A percentile compares a stretch with the other conserved stretches of the same genome.
phyloP scores from a whole-genome alignment of 768 basidiomycete species.

The Lactifluus volemus region DNA sequence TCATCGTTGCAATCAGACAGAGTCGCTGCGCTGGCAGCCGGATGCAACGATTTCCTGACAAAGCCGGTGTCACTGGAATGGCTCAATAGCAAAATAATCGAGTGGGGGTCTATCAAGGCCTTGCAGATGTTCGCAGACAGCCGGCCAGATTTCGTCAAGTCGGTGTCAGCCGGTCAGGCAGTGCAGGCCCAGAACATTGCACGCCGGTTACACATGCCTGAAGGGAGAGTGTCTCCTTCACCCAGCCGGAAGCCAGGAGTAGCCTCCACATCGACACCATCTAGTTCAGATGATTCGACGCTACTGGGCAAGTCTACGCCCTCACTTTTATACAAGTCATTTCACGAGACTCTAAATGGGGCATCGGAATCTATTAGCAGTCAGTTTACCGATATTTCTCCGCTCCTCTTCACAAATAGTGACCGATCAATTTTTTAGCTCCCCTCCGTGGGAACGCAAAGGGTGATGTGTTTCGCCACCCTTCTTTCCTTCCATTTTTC shows the following conservation, averaged over 20 bases:
- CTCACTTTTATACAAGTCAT: slow-evolving; percentile 6
- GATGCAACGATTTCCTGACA: slow-evolving; percentile 97
- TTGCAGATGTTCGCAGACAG: slow-evolving; percentile 88
- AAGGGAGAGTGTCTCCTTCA: slow-evolving; percentile 35
- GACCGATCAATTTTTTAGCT: not conserved
- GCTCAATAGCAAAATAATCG: slow-evolving; percentile 97
- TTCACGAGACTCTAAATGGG: not conserved
- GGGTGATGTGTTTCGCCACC: slow-evolving; percentile 2
- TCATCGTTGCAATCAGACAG: slow-evolving; percentile 93
- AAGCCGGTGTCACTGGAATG: slow-evolving; percentile 93
- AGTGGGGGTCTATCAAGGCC: slow-evolving; percentile 98
- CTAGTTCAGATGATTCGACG: not conserved
- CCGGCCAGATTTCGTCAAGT: slow-evolving; percentile 48
- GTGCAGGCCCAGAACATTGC: slow-evolving; percentile 42
- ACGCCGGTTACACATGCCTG: slow-evolving; percentile 40
- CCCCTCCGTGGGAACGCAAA: not conserved
- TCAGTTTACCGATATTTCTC: not conserved
- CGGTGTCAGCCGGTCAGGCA: slow-evolving; percentile 38
- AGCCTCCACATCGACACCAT: not conserved
- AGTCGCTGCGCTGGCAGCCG: slow-evolving; percentile 93
- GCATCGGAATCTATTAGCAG: not conserved
- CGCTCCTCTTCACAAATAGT: slow-evolving; percentile 2
- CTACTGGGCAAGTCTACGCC: not conserved
- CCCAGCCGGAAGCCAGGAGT: slow-evolving; percentile 27
- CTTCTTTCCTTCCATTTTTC: not conserved